Evolutionary conservation across 164 flowering plant species (phyloP).

Genomic region (Cinnamomum micranthum): DNA sequence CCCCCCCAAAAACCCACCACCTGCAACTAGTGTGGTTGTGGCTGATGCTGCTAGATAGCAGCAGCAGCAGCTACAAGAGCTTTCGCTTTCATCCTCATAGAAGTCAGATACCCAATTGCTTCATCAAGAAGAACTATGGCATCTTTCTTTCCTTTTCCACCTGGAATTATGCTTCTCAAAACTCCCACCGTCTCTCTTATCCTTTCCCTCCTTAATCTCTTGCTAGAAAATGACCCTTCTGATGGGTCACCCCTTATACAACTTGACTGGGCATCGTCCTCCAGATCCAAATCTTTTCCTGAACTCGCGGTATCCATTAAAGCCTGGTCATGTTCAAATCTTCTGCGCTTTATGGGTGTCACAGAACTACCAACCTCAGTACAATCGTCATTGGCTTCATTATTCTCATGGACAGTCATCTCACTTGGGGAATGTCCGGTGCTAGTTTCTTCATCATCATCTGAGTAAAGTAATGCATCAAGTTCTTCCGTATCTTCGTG

Average conservation of each 20-base stretch:
- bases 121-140: constrained; percentile 63
- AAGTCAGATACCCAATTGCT: constrained; percentile 60
- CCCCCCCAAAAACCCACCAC: not conserved
- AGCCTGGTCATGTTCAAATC: constrained; percentile 24
- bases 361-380: constrained; percentile 34
- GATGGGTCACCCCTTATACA: constrained; percentile 21
- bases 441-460: constrained; percentile 80
- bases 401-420: constrained; percentile 33
- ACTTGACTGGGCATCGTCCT: constrained; percentile 53
- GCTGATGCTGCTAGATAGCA: constrained; percentile 1
- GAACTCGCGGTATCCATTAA: constrained; percentile 46
- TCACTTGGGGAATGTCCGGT: constrained; percentile 84
- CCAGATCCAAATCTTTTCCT: constrained; percentile 22
- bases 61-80: constrained; percentile 1
- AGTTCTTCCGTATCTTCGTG: constrained; percentile 90
- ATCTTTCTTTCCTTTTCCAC: constrained; percentile 50
- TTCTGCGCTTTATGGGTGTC: constrained; percentile 38
- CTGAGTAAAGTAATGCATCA: constrained; percentile 79
- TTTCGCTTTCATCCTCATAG: constrained; percentile 57
- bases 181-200: constrained; percentile 53
- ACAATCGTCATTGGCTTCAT: not conserved
- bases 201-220: constrained; percentile 44
- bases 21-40: no score
- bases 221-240: constrained; percentile 23
- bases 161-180: constrained; percentile 66